phyloP scores from a whole-genome alignment of 2,329 filamentous ascomycete species.

The Colletotrichum sp. region DNA sequence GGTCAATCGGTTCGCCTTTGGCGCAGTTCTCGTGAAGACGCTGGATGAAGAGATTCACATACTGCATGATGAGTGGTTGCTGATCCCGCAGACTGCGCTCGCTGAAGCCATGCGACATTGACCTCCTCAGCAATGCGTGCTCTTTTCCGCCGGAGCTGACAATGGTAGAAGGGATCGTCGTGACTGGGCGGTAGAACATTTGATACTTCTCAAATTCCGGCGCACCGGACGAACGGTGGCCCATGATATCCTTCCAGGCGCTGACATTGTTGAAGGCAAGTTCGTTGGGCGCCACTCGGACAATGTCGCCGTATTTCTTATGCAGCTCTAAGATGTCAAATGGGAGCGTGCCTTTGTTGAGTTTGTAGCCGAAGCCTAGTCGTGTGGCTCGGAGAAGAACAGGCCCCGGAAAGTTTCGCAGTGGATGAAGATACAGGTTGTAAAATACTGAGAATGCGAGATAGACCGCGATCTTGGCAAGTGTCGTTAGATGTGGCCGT shows the following conservation, averaged over 20 bases:
- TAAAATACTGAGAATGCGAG: background rate
- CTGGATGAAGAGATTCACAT: conserved; percentile 15
- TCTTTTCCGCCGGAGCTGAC: conserved; percentile 14
- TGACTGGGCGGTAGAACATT: background rate
- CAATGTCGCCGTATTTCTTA: conserved; percentile 23
- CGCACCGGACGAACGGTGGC: background rate
- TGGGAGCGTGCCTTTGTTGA: background rate
- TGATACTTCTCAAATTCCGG: conserved; percentile 8
- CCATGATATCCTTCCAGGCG: conserved; percentile 25
- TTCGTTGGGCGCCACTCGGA: conserved; percentile 23
- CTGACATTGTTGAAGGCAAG: conserved; percentile 14
- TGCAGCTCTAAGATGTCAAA: background rate
- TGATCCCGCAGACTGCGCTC: conserved; percentile 33
- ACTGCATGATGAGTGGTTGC: conserved; percentile 28
- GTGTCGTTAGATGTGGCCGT: background rate
- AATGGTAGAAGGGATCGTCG: background rate
- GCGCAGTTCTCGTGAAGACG: conserved; percentile 15
- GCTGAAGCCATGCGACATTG: conserved; percentile 32
- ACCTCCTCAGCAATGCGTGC: conserved; percentile 24
- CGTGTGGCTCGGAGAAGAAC: background rate
- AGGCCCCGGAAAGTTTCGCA: background rate
- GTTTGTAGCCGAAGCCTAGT: background rate
- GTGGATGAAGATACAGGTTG: background rate
- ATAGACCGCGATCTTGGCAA: background rate
- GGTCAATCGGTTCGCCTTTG: conserved; percentile 1